These are phyloP conservation scores for Schrenkiella parvula DNA, from an alignment of 345 rosid species.

Conservation along the genomic window DNA sequence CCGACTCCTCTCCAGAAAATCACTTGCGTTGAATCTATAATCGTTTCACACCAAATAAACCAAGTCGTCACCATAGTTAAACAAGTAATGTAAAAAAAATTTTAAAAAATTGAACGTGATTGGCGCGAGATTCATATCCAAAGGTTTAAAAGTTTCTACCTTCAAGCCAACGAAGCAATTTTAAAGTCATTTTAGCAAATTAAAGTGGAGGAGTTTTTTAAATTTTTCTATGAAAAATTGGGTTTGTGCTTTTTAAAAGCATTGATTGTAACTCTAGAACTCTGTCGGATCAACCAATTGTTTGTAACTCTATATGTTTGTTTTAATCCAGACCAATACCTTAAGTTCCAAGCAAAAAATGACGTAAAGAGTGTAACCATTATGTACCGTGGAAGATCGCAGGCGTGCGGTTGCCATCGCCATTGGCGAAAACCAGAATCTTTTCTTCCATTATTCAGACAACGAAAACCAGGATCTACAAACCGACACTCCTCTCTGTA, in stretches of 20 bases:
- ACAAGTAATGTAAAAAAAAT: background rate
- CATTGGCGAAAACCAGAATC: slow-evolving; percentile 62
- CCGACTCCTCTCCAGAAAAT: slow-evolving; percentile 60
- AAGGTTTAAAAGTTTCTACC: slow-evolving; percentile 6
- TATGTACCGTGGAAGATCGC: slow-evolving; percentile 69
- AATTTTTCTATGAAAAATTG: background rate
- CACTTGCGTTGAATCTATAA: slow-evolving; percentile 67
- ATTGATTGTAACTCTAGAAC: background rate
- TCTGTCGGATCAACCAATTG: background rate
- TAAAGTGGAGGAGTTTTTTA: background rate
- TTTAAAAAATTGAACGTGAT: background rate
- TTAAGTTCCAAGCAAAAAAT: slow-evolving; percentile 12
- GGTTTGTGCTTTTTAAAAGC: background rate
- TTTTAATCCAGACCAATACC: background rate
- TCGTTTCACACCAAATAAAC: background rate
- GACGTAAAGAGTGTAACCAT: background rate
- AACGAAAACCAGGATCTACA: slow-evolving; percentile 83
- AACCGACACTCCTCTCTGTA: slow-evolving; percentile 73
- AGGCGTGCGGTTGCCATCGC: slow-evolving; percentile 83
- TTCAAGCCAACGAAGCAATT: background rate
- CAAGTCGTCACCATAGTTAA: background rate
- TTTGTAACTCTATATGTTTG: background rate
- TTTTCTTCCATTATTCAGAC: slow-evolving; percentile 56
- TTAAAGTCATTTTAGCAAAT: background rate
- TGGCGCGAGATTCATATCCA: slow-evolving; percentile 19